Percentiles rank a stretch among this genome's conserved stretches.
Conservation (phyloP, 768 basidiomycete genomes). For the Suillus sp. region DNA sequence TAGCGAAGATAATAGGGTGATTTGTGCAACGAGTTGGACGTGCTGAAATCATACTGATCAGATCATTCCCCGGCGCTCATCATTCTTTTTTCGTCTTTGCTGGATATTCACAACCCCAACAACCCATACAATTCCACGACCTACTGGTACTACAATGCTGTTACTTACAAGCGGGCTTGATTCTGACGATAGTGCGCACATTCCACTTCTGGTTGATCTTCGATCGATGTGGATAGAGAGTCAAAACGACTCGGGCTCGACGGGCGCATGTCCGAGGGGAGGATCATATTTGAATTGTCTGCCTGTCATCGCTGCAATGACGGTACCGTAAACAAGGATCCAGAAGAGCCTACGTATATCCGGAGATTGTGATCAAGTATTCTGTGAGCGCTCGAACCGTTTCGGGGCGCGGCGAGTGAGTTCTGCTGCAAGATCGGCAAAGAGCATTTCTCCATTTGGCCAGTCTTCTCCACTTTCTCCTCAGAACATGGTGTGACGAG, state of each 20-base stretch:
- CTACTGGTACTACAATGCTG: neutral
- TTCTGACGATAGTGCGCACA: slow-evolving; percentile 37
- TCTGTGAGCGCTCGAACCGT: slow-evolving; percentile 62
- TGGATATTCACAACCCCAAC: slow-evolving; percentile 31
- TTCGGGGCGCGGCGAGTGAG: slow-evolving; percentile 58
- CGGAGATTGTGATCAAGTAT: slow-evolving; percentile 49
- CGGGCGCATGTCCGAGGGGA: slow-evolving; percentile 23
- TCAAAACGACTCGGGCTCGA: slow-evolving; percentile 31
- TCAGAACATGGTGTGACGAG: slow-evolving; percentile 65
- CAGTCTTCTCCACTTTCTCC: slow-evolving; percentile 2
- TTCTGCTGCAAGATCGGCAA: neutral
- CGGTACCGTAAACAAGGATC: slow-evolving; percentile 41
- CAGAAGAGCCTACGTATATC: slow-evolving; percentile 32
- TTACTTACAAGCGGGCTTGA: slow-evolving; percentile 43
- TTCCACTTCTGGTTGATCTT: slow-evolving; percentile 61
- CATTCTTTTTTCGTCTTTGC: slow-evolving; percentile 68
- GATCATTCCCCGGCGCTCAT: slow-evolving; percentile 48
- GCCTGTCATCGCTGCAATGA: slow-evolving; percentile 41
- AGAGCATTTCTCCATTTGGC: slow-evolving; percentile 12
- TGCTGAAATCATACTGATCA: neutral
- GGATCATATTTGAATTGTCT: neutral
- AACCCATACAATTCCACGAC: neutral
- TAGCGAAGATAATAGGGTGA: neutral
- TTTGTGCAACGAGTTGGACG: neutral
- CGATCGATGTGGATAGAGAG: slow-evolving; percentile 32